Conservation (phyloP, 331 rosid species). For the Stylosanthes scabra region DNA sequence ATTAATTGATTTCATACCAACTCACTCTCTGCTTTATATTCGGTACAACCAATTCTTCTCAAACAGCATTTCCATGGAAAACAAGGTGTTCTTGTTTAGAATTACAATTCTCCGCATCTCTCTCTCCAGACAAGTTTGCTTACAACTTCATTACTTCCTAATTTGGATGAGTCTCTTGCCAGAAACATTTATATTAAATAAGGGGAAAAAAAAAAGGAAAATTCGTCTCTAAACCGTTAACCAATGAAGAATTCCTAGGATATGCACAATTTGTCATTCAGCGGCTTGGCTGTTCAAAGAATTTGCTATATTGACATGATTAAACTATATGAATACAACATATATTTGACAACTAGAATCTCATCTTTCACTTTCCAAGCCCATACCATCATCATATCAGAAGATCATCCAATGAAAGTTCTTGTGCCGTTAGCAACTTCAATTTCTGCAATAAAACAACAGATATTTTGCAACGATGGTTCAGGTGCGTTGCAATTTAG, state of each 20-base stretch:
- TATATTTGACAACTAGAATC: constrained; percentile 36
- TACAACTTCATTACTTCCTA: background rate
- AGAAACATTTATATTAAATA: background rate
- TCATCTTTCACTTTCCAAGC: constrained; percentile 40
- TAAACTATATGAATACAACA: constrained; percentile 46
- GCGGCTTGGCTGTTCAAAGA: constrained; percentile 42
- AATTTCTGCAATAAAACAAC: constrained; percentile 61
- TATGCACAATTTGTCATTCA: constrained; percentile 48
- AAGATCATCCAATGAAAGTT: constrained; percentile 89
- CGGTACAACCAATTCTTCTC: constrained; percentile 8
- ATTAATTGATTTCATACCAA: background rate
- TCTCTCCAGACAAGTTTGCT: background rate
- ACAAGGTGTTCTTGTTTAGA: background rate
- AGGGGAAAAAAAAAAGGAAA: background rate
- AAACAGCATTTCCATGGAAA: background rate
- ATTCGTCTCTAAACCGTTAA: constrained; percentile 18
- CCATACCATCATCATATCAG: constrained; percentile 68
- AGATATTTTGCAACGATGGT: constrained; percentile 13
- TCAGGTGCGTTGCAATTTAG: constrained; percentile 15
- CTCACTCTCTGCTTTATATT: constrained; percentile 5
- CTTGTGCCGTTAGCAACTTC: constrained; percentile 74
- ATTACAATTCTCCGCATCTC: background rate
- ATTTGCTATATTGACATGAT: constrained; percentile 44
- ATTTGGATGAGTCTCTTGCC: constrained; percentile 31
- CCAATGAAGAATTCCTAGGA: constrained; percentile 44